Evolutionary conservation across 495 filamentous ascomycete genomes (phyloP), one percentile per base, ranked within the genome.

Genomic region (Penicillium cataractarum): DNA sequence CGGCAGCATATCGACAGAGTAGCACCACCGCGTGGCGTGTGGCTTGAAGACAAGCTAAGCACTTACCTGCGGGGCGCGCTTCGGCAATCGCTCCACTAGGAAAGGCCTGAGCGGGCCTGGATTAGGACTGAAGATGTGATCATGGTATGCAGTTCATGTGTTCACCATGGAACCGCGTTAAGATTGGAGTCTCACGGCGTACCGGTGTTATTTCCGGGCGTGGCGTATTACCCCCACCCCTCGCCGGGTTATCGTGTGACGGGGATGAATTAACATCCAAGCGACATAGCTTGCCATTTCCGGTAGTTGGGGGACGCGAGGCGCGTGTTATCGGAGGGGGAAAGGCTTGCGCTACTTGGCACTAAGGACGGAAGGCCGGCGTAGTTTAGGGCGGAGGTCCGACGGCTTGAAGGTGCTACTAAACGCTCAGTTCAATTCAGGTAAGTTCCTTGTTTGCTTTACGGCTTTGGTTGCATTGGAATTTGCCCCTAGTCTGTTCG

Each of bases 381-480:
- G 15, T 31, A 50, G 60, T 61, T 46, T 57, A 60, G 61, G 60
- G 65, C 65, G 65, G 65, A 66, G 53, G 19, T 58, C 65, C 65
- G 65, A 67, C 65, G 51, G 51, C 46, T 24, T 50, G 24, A 50
- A 29, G 24, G 6, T 10, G n/a, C 21, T 7, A 19, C 40, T 2
- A 22, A n/a, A 46, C n/a, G 10, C 31, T 19, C 35, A 15, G 32
- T 52, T 42, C 29, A 10, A 49, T 8, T 24, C 9, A 44, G 15
- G 27, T 40, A 33, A 24, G 19, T 42, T 8, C 27, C 51, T 52
- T 51, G 57, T 42, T 27, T 35, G 22, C 50, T 44, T 48, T 60
- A 31, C 31, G 57, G 50, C 37, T 60, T 31, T 62, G 53, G 53
- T 53, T 50, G 53, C 13, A 13, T 27, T 39, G 17, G 32, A 62